phyloP scores from a whole-genome alignment of 495 filamentous ascomycete species.

The Trichoderma asperelloides region DNA sequence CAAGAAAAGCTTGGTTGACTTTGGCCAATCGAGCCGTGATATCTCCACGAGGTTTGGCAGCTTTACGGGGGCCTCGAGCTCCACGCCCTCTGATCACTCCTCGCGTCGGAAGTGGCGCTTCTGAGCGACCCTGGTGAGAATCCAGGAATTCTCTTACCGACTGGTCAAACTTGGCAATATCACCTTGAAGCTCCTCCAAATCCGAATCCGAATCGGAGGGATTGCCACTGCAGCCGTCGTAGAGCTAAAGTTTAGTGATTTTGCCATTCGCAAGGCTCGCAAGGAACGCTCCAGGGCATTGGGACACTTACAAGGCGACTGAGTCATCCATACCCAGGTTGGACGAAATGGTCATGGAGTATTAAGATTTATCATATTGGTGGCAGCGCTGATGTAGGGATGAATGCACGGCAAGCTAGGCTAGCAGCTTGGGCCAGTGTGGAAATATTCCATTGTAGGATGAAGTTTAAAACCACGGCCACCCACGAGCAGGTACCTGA shows the following conservation, averaged over 20 bases:
- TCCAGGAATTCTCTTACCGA: conserved; percentile 7
- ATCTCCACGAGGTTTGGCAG: conserved; percentile 61
- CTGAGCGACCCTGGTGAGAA: conserved; percentile 14
- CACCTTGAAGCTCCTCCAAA: conserved; percentile 24
- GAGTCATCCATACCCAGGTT: background rate
- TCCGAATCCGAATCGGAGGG: conserved; percentile 33
- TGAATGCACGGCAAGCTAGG: background rate
- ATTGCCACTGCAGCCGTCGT: conserved; percentile 17
- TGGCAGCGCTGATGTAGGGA: background rate
- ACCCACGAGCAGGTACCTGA: too few relatives aligned
- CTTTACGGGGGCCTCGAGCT: conserved; percentile 57
- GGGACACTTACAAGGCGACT: background rate
- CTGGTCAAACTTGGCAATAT: conserved; percentile 27
- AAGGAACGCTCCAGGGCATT: background rate
- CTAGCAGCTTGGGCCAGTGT: background rate
- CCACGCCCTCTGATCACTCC: conserved; percentile 14
- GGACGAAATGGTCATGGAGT: background rate
- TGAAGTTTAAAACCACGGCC: too few relatives aligned
- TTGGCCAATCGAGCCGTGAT: conserved; percentile 63
- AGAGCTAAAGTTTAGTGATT: background rate
- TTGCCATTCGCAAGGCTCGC: background rate
- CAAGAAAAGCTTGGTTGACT: conserved; percentile 62
- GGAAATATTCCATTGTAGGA: background rate
- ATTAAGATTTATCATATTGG: background rate
- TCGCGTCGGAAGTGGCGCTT: background rate